Percentiles rank a stretch among this genome's conserved stretches.
Conservation (phyloP, 208 protist species). For the Wallacemonas sp. region DNA sequence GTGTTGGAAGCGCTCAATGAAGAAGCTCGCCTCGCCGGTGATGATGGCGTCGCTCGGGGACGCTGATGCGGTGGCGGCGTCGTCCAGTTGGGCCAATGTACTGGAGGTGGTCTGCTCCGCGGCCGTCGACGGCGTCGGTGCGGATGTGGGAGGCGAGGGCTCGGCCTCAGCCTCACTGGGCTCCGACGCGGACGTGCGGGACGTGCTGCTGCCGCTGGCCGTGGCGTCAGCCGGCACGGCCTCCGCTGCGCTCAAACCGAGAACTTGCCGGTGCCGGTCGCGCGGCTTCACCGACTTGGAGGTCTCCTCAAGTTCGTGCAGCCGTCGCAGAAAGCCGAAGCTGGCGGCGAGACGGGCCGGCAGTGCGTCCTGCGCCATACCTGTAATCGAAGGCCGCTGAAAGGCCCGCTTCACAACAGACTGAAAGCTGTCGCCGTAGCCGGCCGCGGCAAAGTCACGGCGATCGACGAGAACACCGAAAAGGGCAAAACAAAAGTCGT, state of each 20-base stretch:
- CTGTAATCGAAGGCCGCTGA: conserved; percentile 46
- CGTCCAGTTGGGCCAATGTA: too few species aligned
- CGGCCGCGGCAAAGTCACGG: conserved; percentile 66
- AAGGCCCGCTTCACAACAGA: conserved; percentile 63
- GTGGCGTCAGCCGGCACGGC: not conserved
- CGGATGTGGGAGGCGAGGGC: too few species aligned
- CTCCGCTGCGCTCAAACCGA: not conserved
- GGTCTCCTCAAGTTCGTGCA: conserved; percentile 43
- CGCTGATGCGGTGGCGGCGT: too few species aligned
- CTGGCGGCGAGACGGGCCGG: conserved; percentile 44
- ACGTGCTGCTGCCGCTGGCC: too few species aligned
- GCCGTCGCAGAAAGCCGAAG: conserved; percentile 62
- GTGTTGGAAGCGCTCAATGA: conserved; percentile 60
- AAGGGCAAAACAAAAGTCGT: conserved; percentile 69
- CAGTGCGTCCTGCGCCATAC: conserved; percentile 40
- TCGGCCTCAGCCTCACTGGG: conserved; percentile 1
- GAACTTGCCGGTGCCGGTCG: not conserved
- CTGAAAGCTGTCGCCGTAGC: conserved; percentile 52
- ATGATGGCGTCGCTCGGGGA: conserved; percentile 25
- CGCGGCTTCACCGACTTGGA: conserved; percentile 4
- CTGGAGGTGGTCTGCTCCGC: too few species aligned
- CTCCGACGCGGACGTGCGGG: not conserved
- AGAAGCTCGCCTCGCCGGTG: conserved; percentile 48
- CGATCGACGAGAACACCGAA: conserved; percentile 64
- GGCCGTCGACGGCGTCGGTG: too few species aligned